Evolutionary conservation across 2,329 filamentous ascomycete species (phyloP).

Genomic region (Aspergillus sp.): DNA sequence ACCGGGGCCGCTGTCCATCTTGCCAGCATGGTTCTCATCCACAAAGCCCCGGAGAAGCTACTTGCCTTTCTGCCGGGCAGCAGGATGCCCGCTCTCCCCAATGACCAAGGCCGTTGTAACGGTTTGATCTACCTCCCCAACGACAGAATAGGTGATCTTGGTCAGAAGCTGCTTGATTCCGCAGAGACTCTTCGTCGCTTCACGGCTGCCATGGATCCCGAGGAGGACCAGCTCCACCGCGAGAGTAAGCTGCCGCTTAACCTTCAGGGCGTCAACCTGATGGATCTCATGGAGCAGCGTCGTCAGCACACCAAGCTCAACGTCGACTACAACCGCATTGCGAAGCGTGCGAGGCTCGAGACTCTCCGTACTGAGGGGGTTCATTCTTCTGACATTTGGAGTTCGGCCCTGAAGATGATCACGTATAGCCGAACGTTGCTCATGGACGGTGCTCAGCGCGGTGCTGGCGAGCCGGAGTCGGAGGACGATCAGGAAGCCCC

Average conservation of each 20-base stretch:
- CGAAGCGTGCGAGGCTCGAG: conserved; percentile 23
- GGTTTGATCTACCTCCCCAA: conserved; percentile 26
- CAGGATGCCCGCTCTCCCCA: conserved; percentile 16
- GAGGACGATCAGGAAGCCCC: not conserved
- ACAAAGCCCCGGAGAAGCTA: conserved; percentile 21
- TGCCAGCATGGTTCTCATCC: conserved; percentile 21
- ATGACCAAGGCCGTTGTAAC: conserved; percentile 7
- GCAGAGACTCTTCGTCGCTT: conserved; percentile 8
- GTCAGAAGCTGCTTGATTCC: conserved; percentile 16
- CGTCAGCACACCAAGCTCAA: conserved; percentile 17
- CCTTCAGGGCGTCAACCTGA: not conserved
- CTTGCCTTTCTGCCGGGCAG: conserved; percentile 22
- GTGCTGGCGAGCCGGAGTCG: conserved; percentile 2
- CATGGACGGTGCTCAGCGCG: conserved; percentile 20
- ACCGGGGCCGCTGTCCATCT: conserved; percentile 21
- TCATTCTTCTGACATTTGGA: conserved; percentile 20
- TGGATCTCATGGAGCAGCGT: conserved; percentile 10
- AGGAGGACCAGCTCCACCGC: conserved; percentile 4
- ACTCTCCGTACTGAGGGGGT: conserved; percentile 18
- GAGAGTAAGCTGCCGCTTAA: not conserved
- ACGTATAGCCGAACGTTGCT: conserved; percentile 20
- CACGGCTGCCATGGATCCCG: conserved; percentile 6
- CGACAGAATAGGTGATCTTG: conserved; percentile 11
- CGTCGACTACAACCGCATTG: conserved; percentile 17
- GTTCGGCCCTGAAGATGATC: conserved; percentile 21